Evolutionary conservation across 2,329 filamentous ascomycete genomes (phyloP), one percentile per base, ranked within the genome.

Genomic region (Phyllosticta paracitricarpa): DNA sequence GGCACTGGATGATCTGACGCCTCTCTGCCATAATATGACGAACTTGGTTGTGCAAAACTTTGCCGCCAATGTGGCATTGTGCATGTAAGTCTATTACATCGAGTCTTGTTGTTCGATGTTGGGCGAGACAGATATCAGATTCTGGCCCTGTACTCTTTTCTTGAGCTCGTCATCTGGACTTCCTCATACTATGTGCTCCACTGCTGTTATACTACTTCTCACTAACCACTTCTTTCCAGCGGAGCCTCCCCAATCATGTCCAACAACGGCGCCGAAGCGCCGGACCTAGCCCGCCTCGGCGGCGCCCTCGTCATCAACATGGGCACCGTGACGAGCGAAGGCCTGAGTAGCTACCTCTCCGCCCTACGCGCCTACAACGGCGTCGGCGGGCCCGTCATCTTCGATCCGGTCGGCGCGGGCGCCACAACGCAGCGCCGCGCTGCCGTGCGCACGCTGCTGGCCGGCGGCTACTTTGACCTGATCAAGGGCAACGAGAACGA

Each of bases 401-500:
- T 94, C 58, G 94, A 97, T 67, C 93, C 94, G 0, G 93, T 97
- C 0, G 93, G 93, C 10, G 91, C 89, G 6, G 92, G 91, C 6
- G 93, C 93, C 0, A 97, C 91, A 0, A 70, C 81, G 6, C 80
- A 93, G 54, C 84, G 94, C 12, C 84, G 87, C 57, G 78, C 82
- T 1, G 89, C 91, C 0, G 84, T 93, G 28, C 84, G 84, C 62
- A 81, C 81, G 1, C 83, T 97, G 48, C 80, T 97, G 69, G 78
- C 82, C 0, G 81, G 79, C 2, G 91, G 91, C 51, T 89, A 89
- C 72, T 89, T 96, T 68, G 85, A 90, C 72, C 80, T 97, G 52
- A 92, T 97, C 75, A 97, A 97, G 72, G 93, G 93, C 56, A 97
- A 97, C 74, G 90, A 95, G 71, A 85, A 88, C 59, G 94, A 97